Evolutionary conservation across 1,284 basidiomycete genomes (phyloP).

Genomic region (Ceratobasidium sp.): DNA sequence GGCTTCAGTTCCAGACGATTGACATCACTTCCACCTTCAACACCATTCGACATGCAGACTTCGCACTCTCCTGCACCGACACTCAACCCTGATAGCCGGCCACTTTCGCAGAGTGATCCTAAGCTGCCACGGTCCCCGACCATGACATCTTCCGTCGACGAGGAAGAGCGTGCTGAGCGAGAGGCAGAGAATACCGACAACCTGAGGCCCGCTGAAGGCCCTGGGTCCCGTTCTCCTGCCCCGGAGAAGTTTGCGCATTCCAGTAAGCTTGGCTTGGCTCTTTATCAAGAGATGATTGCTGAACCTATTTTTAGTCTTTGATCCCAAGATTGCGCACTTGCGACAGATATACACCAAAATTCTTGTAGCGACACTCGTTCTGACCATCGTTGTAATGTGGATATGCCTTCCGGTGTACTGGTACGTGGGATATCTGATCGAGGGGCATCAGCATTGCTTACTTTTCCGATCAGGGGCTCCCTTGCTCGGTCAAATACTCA

Average conservation of each 20-base stretch:
- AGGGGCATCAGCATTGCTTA: background rate
- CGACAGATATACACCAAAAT: constrained; percentile 38
- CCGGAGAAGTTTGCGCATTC: constrained; percentile 10
- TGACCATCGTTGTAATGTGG: constrained; percentile 39
- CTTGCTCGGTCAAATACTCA: constrained; percentile 33
- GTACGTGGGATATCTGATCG: background rate
- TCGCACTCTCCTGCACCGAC: background rate
- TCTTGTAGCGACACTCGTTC: constrained; percentile 19
- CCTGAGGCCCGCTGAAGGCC: background rate
- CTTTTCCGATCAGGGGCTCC: constrained; percentile 34
- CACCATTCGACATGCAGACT: background rate
- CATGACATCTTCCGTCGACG: background rate
- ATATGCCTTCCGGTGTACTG: constrained; percentile 10
- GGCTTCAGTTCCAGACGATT: background rate
- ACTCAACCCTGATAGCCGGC: background rate
- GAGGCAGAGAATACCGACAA: background rate
- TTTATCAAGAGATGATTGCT: background rate
- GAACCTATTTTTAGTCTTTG: constrained; percentile 22
- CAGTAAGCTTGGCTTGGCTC: background rate
- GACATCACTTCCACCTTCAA: background rate
- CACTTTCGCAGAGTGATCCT: background rate
- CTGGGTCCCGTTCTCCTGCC: background rate
- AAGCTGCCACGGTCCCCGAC: background rate
- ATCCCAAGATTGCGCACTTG: constrained; percentile 34
- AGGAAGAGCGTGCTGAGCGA: background rate